Base-by-base conservation (phyloP, 2,329 filamentous ascomycete species). In the Diplodia intermedia region DNA sequence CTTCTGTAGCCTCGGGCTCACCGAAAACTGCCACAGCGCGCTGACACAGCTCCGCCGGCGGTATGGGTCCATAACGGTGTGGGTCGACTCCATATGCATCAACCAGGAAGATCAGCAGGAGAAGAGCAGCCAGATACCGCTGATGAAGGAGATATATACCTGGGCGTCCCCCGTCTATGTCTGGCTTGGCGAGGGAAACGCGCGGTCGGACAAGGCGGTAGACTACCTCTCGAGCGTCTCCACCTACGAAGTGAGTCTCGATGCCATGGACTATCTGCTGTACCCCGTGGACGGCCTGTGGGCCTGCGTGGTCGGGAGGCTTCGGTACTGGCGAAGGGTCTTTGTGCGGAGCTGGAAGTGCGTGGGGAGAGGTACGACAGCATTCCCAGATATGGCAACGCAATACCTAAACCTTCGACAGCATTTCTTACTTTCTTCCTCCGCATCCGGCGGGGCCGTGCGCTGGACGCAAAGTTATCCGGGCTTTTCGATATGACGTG, bases 71-170 rank as follows among this genome's bases (percentile, higher is more conserved):
- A 26, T 52, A 9, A 52, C 49, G 11, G 14, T 68, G 4, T 72
- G 68, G 70, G 49, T 71, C 26, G 70, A 72, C 38, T 60, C 71
- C 11, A 15, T 72, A 8, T 72, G 70, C 49, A 71, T 72, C 56
- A 69, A 71, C 20, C 70, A 71, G 49, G 15, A 56, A 1, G 50
- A 69, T 50, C n/a, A 65, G 14, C 20, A 50, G 3, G 71, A 72
- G 23, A 60, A 63, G 5, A 40, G 20, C 1, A n/a, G 15, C 1
- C 70, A 71, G 40, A 68, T 71, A 18, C 26, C 26, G 4, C 47
- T 66, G 20, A 72, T 72, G 71, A 62, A 40, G 0, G 57, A 40
- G 4, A 70, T 72, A 11, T 72, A 70, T 31, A 26, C 26, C 1
- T 43, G 54, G 23, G 71, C 70, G 1, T 23, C 15, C 7, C 38